phyloP scores from a whole-genome alignment of 345 rosid genomes.

The Acer negundo region DNA sequence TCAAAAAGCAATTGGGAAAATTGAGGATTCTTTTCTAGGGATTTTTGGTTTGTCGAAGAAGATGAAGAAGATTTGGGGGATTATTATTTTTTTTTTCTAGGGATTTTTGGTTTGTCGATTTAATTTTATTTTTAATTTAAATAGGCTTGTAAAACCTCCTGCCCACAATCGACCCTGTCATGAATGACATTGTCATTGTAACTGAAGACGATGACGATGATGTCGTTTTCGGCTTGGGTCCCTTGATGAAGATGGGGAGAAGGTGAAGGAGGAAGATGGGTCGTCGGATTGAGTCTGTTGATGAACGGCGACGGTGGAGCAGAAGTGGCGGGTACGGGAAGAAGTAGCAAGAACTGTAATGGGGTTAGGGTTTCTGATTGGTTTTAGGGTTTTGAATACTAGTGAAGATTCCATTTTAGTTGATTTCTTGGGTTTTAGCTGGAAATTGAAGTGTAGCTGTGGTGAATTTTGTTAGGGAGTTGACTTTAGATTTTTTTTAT shows the following conservation, averaged over 20 bases:
- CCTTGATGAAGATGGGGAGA: slow-evolving; percentile 48
- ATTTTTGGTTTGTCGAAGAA: too few species aligned
- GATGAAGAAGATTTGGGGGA: too few species aligned
- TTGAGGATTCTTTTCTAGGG: too few species aligned
- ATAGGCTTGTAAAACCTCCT: too few species aligned
- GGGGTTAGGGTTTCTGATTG: slow-evolving; percentile 29
- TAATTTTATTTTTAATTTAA: too few species aligned
- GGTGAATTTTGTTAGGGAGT: background rate
- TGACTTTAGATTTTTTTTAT: too few species aligned
- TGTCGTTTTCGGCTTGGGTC: slow-evolving; percentile 24
- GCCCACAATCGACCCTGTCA: too few species aligned
- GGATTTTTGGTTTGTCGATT: too few species aligned
- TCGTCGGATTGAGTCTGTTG: slow-evolving; percentile 37
- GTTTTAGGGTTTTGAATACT: slow-evolving; percentile 42
- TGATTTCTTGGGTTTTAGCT: background rate
- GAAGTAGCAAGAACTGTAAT: background rate
- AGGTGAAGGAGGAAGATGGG: slow-evolving; percentile 54
- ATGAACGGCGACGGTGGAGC: slow-evolving; percentile 41
- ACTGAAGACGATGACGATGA: too few species aligned
- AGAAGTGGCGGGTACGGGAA: slow-evolving; percentile 36
- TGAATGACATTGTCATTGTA: too few species aligned
- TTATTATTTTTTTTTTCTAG: too few species aligned
- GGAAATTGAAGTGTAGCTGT: background rate
- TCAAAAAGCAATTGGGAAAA: too few species aligned
- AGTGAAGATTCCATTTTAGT: slow-evolving; percentile 43